Conservation (phyloP, 1,139 yeast species). For the Yamadazyma buinensis region DNA sequence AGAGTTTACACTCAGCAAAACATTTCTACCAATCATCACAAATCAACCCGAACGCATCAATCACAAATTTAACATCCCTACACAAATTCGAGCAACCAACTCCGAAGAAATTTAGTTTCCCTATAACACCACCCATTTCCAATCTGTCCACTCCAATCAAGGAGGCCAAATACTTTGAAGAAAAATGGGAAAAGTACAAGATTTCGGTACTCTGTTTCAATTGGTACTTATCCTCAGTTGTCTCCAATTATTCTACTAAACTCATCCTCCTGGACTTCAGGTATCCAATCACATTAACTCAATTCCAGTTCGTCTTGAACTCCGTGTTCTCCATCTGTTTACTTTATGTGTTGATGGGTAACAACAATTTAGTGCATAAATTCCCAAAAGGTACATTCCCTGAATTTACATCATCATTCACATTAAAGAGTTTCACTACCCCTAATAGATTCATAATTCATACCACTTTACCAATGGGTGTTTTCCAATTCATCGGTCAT, state of each 20-base stretch:
- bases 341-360: conserved; percentile 19
- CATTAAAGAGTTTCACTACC: conserved; percentile 34
- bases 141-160: conserved; percentile 28
- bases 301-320: conserved; percentile 76
- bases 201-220: conserved; percentile 48
- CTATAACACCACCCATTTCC: conserved; percentile 38
- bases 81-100: conserved; percentile 11
- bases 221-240: conserved; percentile 82
- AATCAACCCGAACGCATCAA: conserved; percentile 26
- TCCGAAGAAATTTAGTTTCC: conserved; percentile 15
- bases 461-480: conserved; percentile 88
- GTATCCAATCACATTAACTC: conserved; percentile 82
- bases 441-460: conserved; percentile 54
- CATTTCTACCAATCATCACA: conserved; percentile 12
- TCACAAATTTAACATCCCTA: conserved; percentile 24
- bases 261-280: conserved; percentile 63
- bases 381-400: conserved; percentile 67
- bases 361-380: conserved; percentile 15
- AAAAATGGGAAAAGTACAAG: conserved; percentile 19
- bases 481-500: conserved; percentile 88
- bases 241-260: conserved; percentile 80
- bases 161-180: conserved; percentile 14
- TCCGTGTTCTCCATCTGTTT: conserved; percentile 46
- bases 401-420: conserved; percentile 10
- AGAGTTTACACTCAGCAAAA: conserved; percentile 8